Percentiles rank a stretch among this genome's conserved stretches.
Conservation (phyloP, 2,329 filamentous ascomycete species). For the Aspergillus ibericus region DNA sequence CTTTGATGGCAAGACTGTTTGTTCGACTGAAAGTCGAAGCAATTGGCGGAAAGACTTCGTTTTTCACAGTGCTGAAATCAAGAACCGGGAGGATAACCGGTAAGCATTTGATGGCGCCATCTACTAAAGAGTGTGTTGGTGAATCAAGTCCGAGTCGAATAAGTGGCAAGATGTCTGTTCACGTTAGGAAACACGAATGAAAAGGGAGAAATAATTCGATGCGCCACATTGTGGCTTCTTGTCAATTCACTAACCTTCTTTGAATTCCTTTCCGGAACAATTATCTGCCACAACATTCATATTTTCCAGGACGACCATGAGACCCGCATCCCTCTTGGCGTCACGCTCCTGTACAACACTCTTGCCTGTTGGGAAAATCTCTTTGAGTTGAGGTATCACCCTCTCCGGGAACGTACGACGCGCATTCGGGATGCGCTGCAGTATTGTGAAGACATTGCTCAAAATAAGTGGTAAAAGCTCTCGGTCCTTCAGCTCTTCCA, state of each 20-base stretch:
- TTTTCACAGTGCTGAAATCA: constrained; percentile 96
- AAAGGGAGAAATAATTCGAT: not conserved
- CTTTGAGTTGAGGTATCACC: constrained; percentile 79
- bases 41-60: constrained; percentile 91
- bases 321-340: constrained; percentile 77
- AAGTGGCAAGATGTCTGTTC: constrained; percentile 79
- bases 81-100: constrained; percentile 80
- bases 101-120: constrained; percentile 76
- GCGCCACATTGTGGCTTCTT: constrained; percentile 7
- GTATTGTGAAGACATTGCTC: constrained; percentile 88
- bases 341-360: constrained; percentile 67
- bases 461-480: constrained; percentile 82
- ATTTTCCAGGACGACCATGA: constrained; percentile 89
- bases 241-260: constrained; percentile 66
- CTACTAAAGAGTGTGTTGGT: constrained; percentile 82
- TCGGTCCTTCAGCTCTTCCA: constrained; percentile 92
- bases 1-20: constrained; percentile 90
- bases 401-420: constrained; percentile 79
- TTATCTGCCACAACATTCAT: constrained; percentile 74
- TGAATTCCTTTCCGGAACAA: constrained; percentile 87
- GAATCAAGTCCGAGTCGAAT: constrained; percentile 82
- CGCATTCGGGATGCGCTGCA: constrained; percentile 73
- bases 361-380: constrained; percentile 68
- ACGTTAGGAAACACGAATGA: constrained; percentile 16
- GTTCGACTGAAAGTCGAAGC: constrained; percentile 89